phyloP scores from a whole-genome alignment of 805 yeast genomes.

The Priceomyces castillae region DNA sequence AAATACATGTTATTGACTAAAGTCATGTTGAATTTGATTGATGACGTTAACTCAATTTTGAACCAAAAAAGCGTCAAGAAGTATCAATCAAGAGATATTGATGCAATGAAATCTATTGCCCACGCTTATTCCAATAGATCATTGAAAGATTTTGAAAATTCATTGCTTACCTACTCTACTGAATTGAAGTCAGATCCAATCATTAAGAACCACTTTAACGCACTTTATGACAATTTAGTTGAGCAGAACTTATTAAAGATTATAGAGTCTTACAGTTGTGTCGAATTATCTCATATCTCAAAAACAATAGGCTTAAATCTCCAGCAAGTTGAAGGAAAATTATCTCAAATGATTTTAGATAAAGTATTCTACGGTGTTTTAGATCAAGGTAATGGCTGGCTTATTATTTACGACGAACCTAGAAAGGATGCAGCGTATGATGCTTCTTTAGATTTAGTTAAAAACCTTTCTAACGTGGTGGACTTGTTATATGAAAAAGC shows the following conservation, averaged over 20 bases:
- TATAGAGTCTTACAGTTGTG: constrained; percentile 93
- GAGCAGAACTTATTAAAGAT: constrained; percentile 92
- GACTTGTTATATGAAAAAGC: constrained; percentile 94
- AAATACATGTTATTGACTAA: constrained; percentile 92
- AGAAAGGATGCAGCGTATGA: constrained; percentile 85
- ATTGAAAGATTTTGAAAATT: constrained; percentile 84
- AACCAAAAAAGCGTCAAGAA: constrained; percentile 65
- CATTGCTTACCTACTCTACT: constrained; percentile 62
- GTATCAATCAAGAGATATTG: constrained; percentile 80
- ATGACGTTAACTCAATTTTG: constrained; percentile 79
- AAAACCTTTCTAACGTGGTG: constrained; percentile 82
- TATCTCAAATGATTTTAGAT: constrained; percentile 95
- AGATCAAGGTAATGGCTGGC: constrained; percentile 98
- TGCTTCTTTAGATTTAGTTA: constrained; percentile 80
- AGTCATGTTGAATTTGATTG: constrained; percentile 85
- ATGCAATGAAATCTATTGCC: constrained; percentile 93
- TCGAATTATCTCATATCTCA: constrained; percentile 89
- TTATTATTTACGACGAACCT: constrained; percentile 86
- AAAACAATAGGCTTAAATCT: constrained; percentile 82
- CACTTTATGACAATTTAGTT: constrained; percentile 86
- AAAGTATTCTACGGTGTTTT: constrained; percentile 93
- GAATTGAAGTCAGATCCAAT: constrained; percentile 86
- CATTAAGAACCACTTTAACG: constrained; percentile 87
- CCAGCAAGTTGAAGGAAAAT: constrained; percentile 88
- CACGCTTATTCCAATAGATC: constrained; percentile 88